phyloP scores from a whole-genome alignment of 2,329 filamentous ascomycete genomes.

The Aspergillus versicolor region DNA sequence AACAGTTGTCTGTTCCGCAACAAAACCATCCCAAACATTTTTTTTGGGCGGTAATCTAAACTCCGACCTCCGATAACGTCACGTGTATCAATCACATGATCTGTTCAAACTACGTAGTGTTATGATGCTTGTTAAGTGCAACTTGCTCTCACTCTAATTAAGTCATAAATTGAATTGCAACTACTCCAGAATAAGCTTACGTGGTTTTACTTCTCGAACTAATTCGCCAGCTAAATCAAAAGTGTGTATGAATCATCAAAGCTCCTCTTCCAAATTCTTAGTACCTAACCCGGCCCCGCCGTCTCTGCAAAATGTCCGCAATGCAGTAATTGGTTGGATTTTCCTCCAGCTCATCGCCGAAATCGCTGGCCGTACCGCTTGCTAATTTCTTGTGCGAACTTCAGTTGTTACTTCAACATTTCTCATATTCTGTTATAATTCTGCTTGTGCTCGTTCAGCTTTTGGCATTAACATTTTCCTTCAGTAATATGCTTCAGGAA shows the following conservation, averaged over 20 bases:
- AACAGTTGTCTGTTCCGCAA: neutral
- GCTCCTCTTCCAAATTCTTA: neutral
- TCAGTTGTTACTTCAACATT: neutral
- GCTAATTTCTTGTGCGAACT: neutral
- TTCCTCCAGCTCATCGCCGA: conserved; percentile 14
- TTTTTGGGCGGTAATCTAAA: conserved; percentile 12
- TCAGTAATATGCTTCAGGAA: conserved; percentile 35
- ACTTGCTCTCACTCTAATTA: too few species aligned
- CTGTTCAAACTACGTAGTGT: neutral
- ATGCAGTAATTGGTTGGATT: conserved; percentile 8
- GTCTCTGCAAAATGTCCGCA: neutral
- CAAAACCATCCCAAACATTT: neutral
- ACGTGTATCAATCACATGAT: conserved; percentile 11
- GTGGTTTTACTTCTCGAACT: too few species aligned
- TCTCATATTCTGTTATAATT: neutral
- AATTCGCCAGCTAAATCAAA: too few species aligned
- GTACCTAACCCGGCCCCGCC: too few species aligned
- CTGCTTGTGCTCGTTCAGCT: neutral
- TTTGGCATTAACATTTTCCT: conserved; percentile 1
- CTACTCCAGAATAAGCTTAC: too few species aligned
- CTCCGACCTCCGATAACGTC: conserved; percentile 15
- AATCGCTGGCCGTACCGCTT: conserved; percentile 13
- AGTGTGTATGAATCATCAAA: neutral
- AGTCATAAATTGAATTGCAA: too few species aligned
- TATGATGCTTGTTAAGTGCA: too few species aligned